Evolutionary conservation across 2,329 filamentous ascomycete genomes (phyloP).

Genomic region (Ustilaginoidea virens): DNA sequence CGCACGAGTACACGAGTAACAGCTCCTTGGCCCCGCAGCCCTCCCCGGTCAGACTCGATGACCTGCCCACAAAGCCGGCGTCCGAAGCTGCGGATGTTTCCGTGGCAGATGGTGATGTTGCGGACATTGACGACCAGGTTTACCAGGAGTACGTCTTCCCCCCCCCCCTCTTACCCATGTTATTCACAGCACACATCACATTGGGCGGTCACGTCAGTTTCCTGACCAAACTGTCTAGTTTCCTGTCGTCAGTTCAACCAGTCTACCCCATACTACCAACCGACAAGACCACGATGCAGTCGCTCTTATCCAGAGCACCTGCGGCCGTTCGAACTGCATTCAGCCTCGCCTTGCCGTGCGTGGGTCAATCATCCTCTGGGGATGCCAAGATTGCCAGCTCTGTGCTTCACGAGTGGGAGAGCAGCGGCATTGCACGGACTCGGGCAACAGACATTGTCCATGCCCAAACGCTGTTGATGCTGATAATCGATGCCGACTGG

Average conservation of each 20-base stretch:
- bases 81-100: constrained; percentile 19
- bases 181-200: background rate
- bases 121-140: constrained; percentile 23
- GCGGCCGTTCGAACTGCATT: constrained; percentile 46
- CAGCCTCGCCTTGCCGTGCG: constrained; percentile 43
- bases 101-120: constrained; percentile 10
- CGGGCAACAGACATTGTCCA: constrained; percentile 36
- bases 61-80: constrained; percentile 20
- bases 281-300: constrained; percentile 38
- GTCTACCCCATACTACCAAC: constrained; percentile 50
- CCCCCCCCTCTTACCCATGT: background rate
- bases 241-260: constrained; percentile 49
- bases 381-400: constrained; percentile 29
- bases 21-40: constrained; percentile 31
- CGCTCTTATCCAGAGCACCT: constrained; percentile 40
- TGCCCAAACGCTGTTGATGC: constrained; percentile 50
- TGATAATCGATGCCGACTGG: constrained; percentile 49
- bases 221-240: constrained; percentile 24
- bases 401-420: constrained; percentile 37
- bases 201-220: too few relatives aligned
- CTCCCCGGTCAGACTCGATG: constrained; percentile 21
- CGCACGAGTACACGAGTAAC: constrained; percentile 19
- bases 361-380: constrained; percentile 24
- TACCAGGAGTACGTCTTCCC: constrained; percentile 33
- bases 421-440: constrained; percentile 20